Evolutionary conservation across 164 flowering plant genomes (phyloP).

Genomic region (Tetrastigma voinierianum): DNA sequence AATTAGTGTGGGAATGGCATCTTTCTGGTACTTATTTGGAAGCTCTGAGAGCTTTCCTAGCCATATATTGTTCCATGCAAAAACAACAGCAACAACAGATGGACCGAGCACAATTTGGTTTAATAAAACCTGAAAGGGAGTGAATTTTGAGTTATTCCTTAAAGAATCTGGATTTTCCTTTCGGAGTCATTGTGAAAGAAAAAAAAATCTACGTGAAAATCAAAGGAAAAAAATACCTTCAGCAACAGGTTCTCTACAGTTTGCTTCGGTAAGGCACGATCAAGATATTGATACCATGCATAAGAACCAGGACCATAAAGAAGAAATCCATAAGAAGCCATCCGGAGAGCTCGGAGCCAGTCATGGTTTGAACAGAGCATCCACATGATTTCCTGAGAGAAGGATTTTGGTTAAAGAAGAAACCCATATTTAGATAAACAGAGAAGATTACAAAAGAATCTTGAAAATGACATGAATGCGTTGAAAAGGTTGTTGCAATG

Average conservation of each 20-base stretch:
- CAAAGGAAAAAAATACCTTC: slow-evolving; percentile 51
- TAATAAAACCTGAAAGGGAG: slow-evolving; percentile 67
- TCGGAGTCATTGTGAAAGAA: slow-evolving; percentile 28
- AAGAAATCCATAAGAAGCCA: slow-evolving; percentile 92
- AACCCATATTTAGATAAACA: slow-evolving; percentile 3
- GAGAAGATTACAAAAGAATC: background rate
- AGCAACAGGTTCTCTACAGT: slow-evolving; percentile 55
- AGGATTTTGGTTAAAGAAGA: slow-evolving; percentile 7
- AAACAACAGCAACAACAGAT: slow-evolving; percentile 77
- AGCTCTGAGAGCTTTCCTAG: slow-evolving; percentile 79
- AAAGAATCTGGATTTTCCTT: background rate
- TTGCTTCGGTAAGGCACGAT: slow-evolving; percentile 60
- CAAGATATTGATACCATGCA: slow-evolving; percentile 91
- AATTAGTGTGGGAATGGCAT: slow-evolving; percentile 84
- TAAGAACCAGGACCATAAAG: slow-evolving; percentile 95
- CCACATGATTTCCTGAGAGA: slow-evolving; percentile 39
- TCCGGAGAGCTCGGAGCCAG: slow-evolving; percentile 83
- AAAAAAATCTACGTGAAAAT: background rate
- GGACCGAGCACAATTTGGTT: slow-evolving; percentile 94
- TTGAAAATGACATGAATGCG: background rate
- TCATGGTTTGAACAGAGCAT: slow-evolving; percentile 56
- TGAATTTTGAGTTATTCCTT: background rate
- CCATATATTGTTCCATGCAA: slow-evolving; percentile 97
- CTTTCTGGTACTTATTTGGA: slow-evolving; percentile 70
- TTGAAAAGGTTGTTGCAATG: too few relatives aligned